Conservation (phyloP, 441 rosid species). For the Raphanus hybrid region DNA sequence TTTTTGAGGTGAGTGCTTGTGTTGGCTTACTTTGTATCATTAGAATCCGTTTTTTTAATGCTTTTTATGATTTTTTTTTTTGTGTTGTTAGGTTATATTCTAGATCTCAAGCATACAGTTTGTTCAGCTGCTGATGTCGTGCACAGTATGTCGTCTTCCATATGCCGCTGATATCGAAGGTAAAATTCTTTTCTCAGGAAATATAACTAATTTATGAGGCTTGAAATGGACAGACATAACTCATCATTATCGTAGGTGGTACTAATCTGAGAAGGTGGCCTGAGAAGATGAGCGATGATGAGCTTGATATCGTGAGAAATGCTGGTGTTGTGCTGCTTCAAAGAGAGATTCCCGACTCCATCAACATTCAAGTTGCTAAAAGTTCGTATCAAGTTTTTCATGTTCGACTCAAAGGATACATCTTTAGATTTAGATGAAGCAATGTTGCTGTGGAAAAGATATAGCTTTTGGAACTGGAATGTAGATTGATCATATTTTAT, state of each 20-base stretch:
- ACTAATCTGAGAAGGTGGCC: background rate
- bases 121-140: constrained; percentile 56
- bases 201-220: constrained; percentile 1
- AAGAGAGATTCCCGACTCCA: background rate
- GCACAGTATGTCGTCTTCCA: constrained; percentile 49
- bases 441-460: background rate
- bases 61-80: constrained; percentile 2
- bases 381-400: background rate
- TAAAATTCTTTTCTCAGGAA: constrained; percentile 26
- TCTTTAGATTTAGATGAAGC: background rate
- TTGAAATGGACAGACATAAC: background rate
- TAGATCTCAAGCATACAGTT: constrained; percentile 59
- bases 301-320: background rate
- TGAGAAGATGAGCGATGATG: background rate
- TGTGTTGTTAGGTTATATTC: constrained; percentile 55
- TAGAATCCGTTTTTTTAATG: constrained; percentile 6
- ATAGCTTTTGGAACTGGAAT: background rate
- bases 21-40: constrained; percentile 18
- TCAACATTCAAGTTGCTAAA: background rate
- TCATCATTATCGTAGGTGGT: background rate
- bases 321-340: background rate
- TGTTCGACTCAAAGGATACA: background rate
- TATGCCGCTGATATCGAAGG: constrained; percentile 59
- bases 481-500: background rate
- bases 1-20: constrained; percentile 37